Base-by-base conservation (phyloP, 2,329 filamentous ascomycete genomes). In the Colletotrichum sp. region DNA sequence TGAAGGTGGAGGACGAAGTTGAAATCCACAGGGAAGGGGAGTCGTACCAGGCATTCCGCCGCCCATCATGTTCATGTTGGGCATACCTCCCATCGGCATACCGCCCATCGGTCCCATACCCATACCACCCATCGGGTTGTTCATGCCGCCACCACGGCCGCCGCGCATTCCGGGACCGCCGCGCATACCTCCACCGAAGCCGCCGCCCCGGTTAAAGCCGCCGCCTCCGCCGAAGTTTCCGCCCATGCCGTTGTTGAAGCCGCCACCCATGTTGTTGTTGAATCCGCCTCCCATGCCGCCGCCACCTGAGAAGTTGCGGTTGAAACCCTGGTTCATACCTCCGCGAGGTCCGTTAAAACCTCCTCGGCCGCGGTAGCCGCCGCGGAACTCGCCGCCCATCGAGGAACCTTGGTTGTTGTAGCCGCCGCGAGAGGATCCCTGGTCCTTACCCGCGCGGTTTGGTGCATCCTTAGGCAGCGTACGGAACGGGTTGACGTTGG, bases 381-480 rank as follows among this genome's bases (percentile, higher is more conserved):
- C 89, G 39, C 87, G 85, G 82, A 87, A 89, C 75, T 87, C 90
- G 66, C 71, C 66, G 55, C 83, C 84, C 76, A 87, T 86, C 74
- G 84, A 87, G 83, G 81, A 84, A 79, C 82, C 80, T 76, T 87
- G 81, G 72, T 89, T 87, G 67, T 89, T 89, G 83, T 89, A 91
- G 70, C 88, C 86, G 64, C 88, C 82, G 36, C 86, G 83, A 71
- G 87, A 83, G 34, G 91, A 89, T 69, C 92, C 92, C 58, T 88
- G 87, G 58, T 93, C 91, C 81, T 95, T 93, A 48, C 89, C 93
- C 74, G 88, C 89, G 32, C 94, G 91, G 79, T 91, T 90, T 0
- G 95, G 95, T 1, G 94, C 93, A 82, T 98, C 96, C 86, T 98
- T 98, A 22, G 96, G 96, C 6, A 97, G 87, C 0, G 96, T 98